Evolutionary conservation across 495 filamentous ascomycete genomes (phyloP), one percentile per base, ranked within the genome.

Genomic region (Hypomontagnella monticulosa): DNA sequence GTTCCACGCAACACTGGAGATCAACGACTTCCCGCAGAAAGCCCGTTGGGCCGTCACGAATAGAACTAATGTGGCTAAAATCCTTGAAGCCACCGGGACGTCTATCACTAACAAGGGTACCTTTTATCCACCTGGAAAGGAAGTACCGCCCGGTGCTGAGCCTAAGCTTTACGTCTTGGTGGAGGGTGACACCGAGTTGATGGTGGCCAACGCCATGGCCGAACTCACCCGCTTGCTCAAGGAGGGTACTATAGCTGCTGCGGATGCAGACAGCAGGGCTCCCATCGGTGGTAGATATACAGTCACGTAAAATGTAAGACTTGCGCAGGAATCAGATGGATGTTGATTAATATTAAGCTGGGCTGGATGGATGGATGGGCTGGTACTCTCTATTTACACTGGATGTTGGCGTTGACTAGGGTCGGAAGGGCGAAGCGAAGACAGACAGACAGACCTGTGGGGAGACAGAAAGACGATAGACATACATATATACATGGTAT

Each of bases 1-100:
- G 10, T 99, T 95, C 86, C 95, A 99, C 75, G 93, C 95, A 23
- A 98, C 93, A 3, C 80, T 99, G 67, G 96, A 98, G 74, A 98
- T 99, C 84, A 99, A 99, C 75, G 95, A 98, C 78, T 98, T 97
- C 76, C 96, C 95, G 23, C 95, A 98, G 76, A 97, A 98, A 86
- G 95, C 96, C 64, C 87, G 95, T 56, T 99, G 95, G 95, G 94
- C 93, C 16, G 95, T 99, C 76, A 99, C 95, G 47, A 99, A 99
- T 73, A 87, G 95, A 41, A 99, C 96, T 4, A 99, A 99, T 69
- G 95, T 99, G 57, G 95, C 95, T 63, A 97, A 97, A 81, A 97
- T 99, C 54, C 84, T 99, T 51, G 95, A 99, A 73, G 85, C 91
- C 4, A 97, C 93, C 1, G 95, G 93, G 33, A 97, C 93, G 5